Evolutionary conservation across 2,329 filamentous ascomycete species (phyloP).

Genomic region (Alternaria postmessia): DNA sequence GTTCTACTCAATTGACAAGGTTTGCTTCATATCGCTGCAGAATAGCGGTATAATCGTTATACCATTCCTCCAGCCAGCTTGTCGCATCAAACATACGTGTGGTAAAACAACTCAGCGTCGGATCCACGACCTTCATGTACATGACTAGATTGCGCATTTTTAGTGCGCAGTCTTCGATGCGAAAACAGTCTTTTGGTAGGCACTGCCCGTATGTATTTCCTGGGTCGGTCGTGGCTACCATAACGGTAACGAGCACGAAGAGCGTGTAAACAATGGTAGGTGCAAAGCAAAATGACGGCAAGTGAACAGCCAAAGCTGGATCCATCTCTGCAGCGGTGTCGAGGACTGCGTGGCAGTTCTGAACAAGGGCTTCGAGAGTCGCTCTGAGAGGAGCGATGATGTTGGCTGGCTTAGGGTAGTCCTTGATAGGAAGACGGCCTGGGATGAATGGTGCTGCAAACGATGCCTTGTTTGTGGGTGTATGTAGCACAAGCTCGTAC

Average conservation of each 20-base stretch:
- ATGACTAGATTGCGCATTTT: slow-evolving; percentile 28
- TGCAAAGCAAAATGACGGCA: slow-evolving; percentile 36
- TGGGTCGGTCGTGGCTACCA: slow-evolving; percentile 33
- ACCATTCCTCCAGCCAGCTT: slow-evolving; percentile 38
- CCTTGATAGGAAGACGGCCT: slow-evolving; percentile 33
- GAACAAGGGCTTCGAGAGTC: slow-evolving; percentile 24
- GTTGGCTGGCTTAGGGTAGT: slow-evolving; percentile 33
- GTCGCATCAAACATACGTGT: slow-evolving; percentile 40
- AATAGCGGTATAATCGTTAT: slow-evolving; percentile 34
- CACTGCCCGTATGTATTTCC: slow-evolving; percentile 35
- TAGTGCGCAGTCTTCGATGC: slow-evolving; percentile 30
- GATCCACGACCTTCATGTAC: slow-evolving; percentile 29
- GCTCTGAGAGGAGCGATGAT: slow-evolving; percentile 27
- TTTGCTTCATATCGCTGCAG: slow-evolving; percentile 33
- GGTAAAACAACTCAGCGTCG: slow-evolving; percentile 36
- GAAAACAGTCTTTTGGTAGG: slow-evolving; percentile 26
- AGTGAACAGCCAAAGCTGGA: slow-evolving; percentile 29
- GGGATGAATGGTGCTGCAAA: slow-evolving; percentile 40
- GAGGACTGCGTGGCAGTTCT: slow-evolving; percentile 37
- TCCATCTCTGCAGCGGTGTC: slow-evolving; percentile 33
- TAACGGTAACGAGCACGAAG: slow-evolving; percentile 33
- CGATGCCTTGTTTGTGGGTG: slow-evolving; percentile 36
- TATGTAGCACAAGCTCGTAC: slow-evolving; percentile 35
- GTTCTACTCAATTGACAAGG: slow-evolving; percentile 7
- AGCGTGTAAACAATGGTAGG: slow-evolving; percentile 35